phyloP scores from a whole-genome alignment of 371 early-diverging fungal genomes.

The Cokeromyces recurvatus region DNA sequence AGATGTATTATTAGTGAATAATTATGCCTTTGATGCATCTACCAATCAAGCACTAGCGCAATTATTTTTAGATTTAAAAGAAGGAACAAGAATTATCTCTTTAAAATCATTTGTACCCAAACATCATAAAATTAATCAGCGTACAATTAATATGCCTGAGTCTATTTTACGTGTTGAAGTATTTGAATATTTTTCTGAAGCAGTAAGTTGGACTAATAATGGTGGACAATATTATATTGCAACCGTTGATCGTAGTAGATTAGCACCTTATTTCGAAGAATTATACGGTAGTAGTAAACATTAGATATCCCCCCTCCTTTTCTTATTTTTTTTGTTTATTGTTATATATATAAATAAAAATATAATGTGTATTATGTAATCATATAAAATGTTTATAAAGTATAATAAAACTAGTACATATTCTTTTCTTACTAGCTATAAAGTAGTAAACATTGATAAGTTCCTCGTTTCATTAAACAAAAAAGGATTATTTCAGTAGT shows the following conservation, averaged over 20 bases:
- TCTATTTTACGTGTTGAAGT: constrained; percentile 76
- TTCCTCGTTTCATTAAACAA: too few species aligned
- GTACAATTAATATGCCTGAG: constrained; percentile 78
- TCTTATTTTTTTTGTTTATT: too few species aligned
- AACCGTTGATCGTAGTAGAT: constrained; percentile 71
- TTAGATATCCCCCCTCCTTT: too few species aligned
- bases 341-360: too few species aligned
- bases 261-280: constrained; percentile 57
- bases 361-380: too few species aligned
- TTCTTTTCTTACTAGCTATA: too few species aligned
- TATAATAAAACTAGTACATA: too few species aligned
- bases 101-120: constrained; percentile 78
- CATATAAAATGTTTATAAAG: too few species aligned
- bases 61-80: constrained; percentile 86
- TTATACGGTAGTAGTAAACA: too few species aligned
- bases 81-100: constrained; percentile 82
- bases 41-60: constrained; percentile 82
- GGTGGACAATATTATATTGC: constrained; percentile 85
- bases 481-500: too few species aligned
- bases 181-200: constrained; percentile 75
- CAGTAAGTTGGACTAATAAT: constrained; percentile 91
- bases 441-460: too few species aligned
- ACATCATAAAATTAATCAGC: constrained; percentile 71
- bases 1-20: constrained; percentile 92
- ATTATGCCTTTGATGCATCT: constrained; percentile 85